Evolutionary conservation across 208 protist species (phyloP).

Genomic region (Herpetomonas muscarum): DNA sequence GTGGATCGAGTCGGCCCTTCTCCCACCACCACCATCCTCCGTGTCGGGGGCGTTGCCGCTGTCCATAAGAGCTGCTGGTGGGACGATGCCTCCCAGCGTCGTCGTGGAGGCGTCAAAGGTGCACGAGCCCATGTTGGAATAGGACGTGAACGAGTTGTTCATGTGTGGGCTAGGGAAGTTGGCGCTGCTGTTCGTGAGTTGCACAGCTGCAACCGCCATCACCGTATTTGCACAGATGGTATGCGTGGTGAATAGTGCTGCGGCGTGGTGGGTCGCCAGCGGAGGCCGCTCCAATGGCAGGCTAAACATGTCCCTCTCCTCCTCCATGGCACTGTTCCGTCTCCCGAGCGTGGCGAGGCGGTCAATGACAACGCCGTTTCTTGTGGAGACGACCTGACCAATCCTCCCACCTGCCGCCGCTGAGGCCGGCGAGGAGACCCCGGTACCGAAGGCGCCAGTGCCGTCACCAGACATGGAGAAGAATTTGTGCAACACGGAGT

Average conservation of each 20-base stretch:
- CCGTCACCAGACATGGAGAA: conserved; percentile 15
- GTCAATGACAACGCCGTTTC: background rate
- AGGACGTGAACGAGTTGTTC: conserved; percentile 18
- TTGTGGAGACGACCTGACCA: background rate
- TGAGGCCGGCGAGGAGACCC: background rate
- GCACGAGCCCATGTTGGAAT: too few species aligned
- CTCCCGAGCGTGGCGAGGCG: background rate
- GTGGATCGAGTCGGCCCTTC: conserved; percentile 31
- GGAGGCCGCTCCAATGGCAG: conserved; percentile 19
- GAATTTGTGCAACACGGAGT: conserved; percentile 28
- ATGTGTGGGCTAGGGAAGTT: conserved; percentile 11
- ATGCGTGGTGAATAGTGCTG: conserved; percentile 33
- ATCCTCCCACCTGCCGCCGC: background rate
- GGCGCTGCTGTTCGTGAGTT: conserved; percentile 16
- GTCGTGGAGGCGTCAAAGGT: too few species aligned
- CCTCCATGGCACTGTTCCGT: background rate
- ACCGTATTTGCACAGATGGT: conserved; percentile 31
- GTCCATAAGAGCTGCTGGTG: too few species aligned
- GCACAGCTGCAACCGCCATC: conserved; percentile 23
- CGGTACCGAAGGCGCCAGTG: background rate
- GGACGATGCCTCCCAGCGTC: too few species aligned
- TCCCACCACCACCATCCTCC: background rate
- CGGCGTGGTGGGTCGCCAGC: conserved; percentile 26
- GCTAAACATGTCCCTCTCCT: conserved; percentile 19
- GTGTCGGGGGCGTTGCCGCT: background rate